A percentile compares a stretch with the other conserved stretches of the same genome.
Evolutionary conservation across 1,139 yeast species (phyloP).

Genomic region (Meyerozyma sp.): DNA sequence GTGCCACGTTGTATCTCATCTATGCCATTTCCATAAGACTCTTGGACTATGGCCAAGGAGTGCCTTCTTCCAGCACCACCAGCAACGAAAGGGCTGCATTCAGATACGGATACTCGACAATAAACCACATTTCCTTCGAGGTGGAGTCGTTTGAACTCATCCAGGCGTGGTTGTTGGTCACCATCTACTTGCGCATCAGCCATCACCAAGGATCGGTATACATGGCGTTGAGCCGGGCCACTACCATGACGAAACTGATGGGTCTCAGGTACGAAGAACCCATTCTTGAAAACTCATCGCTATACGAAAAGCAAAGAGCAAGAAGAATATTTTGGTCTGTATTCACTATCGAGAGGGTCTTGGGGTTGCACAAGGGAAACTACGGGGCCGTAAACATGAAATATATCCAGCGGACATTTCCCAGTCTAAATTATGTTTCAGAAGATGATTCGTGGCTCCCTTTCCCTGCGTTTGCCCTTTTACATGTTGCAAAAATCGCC

Average conservation of each 20-base stretch:
- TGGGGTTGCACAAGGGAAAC: conserved; percentile 54
- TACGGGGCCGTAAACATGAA: conserved; percentile 36
- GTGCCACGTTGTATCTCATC: conserved; percentile 47
- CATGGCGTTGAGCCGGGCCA: conserved; percentile 50
- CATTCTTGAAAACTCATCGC: conserved; percentile 17
- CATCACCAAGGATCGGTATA: conserved; percentile 56
- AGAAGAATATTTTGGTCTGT: conserved; percentile 55
- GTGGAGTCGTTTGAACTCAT: conserved; percentile 66
- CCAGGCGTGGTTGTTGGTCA: conserved; percentile 58
- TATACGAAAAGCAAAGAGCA: conserved; percentile 48
- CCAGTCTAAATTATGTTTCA: conserved; percentile 23
- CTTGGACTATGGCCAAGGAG: conserved; percentile 39
- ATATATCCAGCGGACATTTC: conserved; percentile 30
- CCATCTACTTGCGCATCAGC: conserved; percentile 49
- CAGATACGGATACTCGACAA: conserved; percentile 43
- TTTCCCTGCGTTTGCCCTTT: conserved; percentile 43
- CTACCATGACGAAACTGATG: conserved; percentile 52
- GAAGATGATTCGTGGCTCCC: conserved; percentile 54
- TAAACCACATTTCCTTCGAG: conserved; percentile 50
- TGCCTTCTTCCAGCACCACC: conserved; percentile 24
- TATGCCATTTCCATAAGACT: conserved; percentile 51
- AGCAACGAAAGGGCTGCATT: conserved; percentile 49
- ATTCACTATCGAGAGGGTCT: conserved; percentile 49
- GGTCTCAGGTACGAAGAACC: conserved; percentile 36
- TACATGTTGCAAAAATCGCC: conserved; percentile 38